Conservation (phyloP, 352 stramenopile genomes). For the Pythium pyrilobum region DNA sequence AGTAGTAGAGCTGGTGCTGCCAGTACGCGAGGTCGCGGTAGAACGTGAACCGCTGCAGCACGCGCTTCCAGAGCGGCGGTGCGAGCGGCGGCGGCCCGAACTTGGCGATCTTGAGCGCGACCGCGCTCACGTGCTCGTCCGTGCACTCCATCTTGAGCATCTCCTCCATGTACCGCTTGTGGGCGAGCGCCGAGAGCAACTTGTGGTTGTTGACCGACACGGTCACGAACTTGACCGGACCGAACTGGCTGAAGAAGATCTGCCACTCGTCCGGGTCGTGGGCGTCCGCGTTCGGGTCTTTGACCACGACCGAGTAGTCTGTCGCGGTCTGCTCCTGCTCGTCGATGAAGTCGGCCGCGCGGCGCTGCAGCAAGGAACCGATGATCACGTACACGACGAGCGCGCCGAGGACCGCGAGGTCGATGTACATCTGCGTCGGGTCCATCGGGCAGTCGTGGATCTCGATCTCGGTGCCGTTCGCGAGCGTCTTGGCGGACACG, state of each 20-base stretch:
- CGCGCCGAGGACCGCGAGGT: constrained; percentile 47
- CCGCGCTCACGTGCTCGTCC: constrained; percentile 22
- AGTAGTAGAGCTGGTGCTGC: constrained; percentile 39
- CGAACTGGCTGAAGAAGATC: constrained; percentile 64
- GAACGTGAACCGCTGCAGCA: constrained; percentile 38
- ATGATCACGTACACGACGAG: constrained; percentile 44
- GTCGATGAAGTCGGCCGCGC: constrained; percentile 41
- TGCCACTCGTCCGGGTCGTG: constrained; percentile 67
- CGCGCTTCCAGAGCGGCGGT: constrained; percentile 17
- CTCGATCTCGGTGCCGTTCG: constrained; percentile 4
- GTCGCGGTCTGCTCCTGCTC: constrained; percentile 56
- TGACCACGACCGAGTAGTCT: constrained; percentile 69
- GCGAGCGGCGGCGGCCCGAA: constrained; percentile 18
- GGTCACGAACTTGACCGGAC: constrained; percentile 63
- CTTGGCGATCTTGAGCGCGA: constrained; percentile 35
- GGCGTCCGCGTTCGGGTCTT: constrained; percentile 62
- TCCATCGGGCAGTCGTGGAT: constrained; percentile 52
- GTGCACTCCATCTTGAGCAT: constrained; percentile 66
- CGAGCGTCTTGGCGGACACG: constrained; percentile 13
- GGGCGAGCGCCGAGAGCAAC: constrained; percentile 50
- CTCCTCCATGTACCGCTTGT: constrained; percentile 62
- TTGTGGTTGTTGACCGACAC: constrained; percentile 54
- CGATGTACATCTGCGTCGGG: constrained; percentile 46
- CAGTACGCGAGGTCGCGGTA: constrained; percentile 58
- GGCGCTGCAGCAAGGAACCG: constrained; percentile 33